These are phyloP conservation scores for Silene uniflora DNA, from an alignment of 148 eudicot species.

Conservation along the genomic window DNA sequence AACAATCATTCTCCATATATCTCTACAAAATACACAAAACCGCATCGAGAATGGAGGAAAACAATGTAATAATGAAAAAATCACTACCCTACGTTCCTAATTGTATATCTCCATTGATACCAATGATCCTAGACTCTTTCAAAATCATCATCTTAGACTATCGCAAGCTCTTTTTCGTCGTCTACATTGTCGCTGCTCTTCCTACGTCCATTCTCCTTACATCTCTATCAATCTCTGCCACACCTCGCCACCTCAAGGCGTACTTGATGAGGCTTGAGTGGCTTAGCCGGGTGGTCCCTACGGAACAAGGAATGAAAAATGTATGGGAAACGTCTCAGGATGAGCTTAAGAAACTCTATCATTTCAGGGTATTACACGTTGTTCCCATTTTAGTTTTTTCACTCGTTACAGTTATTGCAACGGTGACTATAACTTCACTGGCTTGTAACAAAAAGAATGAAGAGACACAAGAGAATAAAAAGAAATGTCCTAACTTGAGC, in stretches of 20 bases:
- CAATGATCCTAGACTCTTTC: conserved; percentile 23
- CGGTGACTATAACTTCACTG: conserved; percentile 13
- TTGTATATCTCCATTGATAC: neutral
- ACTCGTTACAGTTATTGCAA: conserved; percentile 37
- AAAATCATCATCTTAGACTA: conserved; percentile 21
- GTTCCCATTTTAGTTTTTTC: conserved; percentile 31
- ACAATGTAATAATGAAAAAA: neutral
- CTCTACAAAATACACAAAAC: neutral
- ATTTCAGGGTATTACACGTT: conserved; percentile 30
- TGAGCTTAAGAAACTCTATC: conserved; percentile 23
- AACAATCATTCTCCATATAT: neutral
- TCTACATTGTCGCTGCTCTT: conserved; percentile 18
- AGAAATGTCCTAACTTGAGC: neutral
- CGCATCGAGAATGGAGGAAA: neutral
- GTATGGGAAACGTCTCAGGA: conserved; percentile 11
- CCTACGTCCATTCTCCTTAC: conserved; percentile 30
- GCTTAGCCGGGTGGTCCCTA: conserved; percentile 11
- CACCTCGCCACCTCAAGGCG: conserved; percentile 1
- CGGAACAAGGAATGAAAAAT: conserved; percentile 11
- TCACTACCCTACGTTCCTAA: neutral
- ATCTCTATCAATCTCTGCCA: conserved; percentile 18
- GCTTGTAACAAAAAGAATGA: neutral
- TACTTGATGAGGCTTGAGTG: conserved; percentile 19
- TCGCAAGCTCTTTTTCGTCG: conserved; percentile 10
- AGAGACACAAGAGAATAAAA: neutral